These are phyloP conservation scores for Neurospora pannonica DNA, from an alignment of 495 filamentous ascomycete genomes.

Conservation along the genomic window DNA sequence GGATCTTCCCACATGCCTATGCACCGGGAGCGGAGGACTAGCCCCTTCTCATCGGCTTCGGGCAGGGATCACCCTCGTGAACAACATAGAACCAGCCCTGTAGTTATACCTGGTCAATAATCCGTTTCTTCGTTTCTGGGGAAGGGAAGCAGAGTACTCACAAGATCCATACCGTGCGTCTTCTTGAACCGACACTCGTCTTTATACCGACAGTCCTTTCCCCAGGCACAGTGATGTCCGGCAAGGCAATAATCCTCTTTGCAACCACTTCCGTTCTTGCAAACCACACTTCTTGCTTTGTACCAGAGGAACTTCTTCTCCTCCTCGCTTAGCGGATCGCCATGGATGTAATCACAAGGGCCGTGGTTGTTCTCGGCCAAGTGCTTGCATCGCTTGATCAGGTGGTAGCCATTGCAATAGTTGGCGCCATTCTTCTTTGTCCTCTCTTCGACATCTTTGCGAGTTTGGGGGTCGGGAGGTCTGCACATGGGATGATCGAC, in stretches of 20 bases:
- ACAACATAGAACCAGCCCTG: neutral
- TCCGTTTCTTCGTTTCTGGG: neutral
- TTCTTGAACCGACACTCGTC: conserved; percentile 18
- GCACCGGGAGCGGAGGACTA: neutral
- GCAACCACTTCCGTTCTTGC: conserved; percentile 14
- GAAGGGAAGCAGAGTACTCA: conserved; percentile 11
- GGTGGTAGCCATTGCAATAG: conserved; percentile 28
- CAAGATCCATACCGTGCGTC: conserved; percentile 25
- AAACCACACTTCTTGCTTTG: conserved; percentile 20
- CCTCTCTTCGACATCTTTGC: conserved; percentile 16
- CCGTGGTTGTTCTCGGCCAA: neutral
- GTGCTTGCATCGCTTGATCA: conserved; percentile 20
- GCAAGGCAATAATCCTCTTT: conserved; percentile 18
- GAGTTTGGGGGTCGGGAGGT: conserved; percentile 5
- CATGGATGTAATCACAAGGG: conserved; percentile 26
- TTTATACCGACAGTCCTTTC: conserved; percentile 13
- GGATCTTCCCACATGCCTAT: neutral
- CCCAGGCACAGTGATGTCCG: conserved; percentile 26
- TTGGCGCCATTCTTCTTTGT: conserved; percentile 15
- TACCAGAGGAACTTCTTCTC: conserved; percentile 16
- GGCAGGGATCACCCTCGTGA: neutral
- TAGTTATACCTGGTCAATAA: neutral
- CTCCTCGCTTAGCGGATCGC: conserved; percentile 9
- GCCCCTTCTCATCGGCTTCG: neutral
- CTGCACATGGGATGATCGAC: conserved; percentile 24